Base-by-base conservation (phyloP, 169 alveolate species). In the Babesia caballi region DNA sequence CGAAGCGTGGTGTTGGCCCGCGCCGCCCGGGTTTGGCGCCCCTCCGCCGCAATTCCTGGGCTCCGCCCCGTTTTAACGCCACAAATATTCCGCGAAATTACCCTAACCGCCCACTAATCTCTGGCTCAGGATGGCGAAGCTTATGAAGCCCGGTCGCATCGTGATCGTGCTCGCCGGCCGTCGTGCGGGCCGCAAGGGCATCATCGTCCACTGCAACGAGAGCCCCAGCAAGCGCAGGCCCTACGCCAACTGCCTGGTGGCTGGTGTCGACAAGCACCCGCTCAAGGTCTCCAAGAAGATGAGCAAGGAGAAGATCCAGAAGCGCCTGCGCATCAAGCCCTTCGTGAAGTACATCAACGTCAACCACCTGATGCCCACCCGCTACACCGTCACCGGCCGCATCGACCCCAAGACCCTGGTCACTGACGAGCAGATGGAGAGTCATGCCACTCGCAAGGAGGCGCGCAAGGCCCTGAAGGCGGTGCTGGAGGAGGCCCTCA, bases 131-230 rank as follows among this genome's bases (percentile, higher is more conserved):
- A 84, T 90, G 95, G 90, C 80, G 12, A 90, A 77, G 82, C 84
- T 91, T 68, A 89, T 95, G 85, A 95, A 94, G 78, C 96, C 97
- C 66, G 99, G 99, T 49, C 97, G 98, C 84, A 97, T 98, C 49
- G 99, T 97, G 76, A 92, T 98, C 77, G 89, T 98, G 68, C 92
- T 96, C 51, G 87, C 94, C 66, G 99, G 99, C 69, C 98, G 99
- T 85, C 92, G 95, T 90, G 99, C 99, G 17, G 99, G 99, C 63
- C 94, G 96, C 94, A 98, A 98, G 94, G 99, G 98, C 27, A 90
- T 98, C 69, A 93, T 97, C 72, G 97, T 96, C 42, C 96, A 90
- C 78, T 91, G 98, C 53, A 92, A 92, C 91, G 99, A 98, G 63
- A 93, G 92, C 56, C 97, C 97, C 68, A 91, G 95, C 68, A 95